Evolutionary conservation across 2,329 filamentous ascomycete species (phyloP), one percentile per base, ranked within the genome.

Genomic region (Alternaria sp.): DNA sequence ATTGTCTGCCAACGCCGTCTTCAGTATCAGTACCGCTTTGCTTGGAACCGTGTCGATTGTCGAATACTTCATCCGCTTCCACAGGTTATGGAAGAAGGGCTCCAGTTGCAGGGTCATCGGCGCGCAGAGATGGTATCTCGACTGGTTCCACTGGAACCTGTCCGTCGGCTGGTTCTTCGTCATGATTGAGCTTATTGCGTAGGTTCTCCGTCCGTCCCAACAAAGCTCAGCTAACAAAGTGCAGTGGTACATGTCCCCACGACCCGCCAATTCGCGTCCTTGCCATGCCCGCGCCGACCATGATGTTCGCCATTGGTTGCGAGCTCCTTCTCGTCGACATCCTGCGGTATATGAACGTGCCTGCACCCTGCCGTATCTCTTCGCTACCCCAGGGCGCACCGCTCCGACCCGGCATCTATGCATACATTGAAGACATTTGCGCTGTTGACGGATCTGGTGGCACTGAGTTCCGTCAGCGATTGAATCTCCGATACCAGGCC

Each of bases 141-240:
- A 87, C 59, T 86, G 81, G 79, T 86, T 87, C 70, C 85, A 87
- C 58, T 86, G 84, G 85, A 86, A 85, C 64, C 81, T 86, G 46
- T 82, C 81, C 3, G 67, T 85, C 3, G 84, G 81, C 12, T 86
- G 85, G 84, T 78, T 86, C 48, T 81, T 85, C 57, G 80, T 87
- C 68, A 86, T 86, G 83, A 79, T 86, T 49, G 84, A 86, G 65
- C 78, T 86, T 22, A 85, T 87, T 64, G 81, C 84, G 79, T 82
- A 76, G 52, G 78, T 75, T 4, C 22, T 32, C 28, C 14, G 2
- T 26, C 11, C 42, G 6, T 47, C 32, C 16, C 14, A 43, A 22
- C 20, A 16, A 30, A 41, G 43, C 36, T 11, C 34, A 49, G n/a
- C 63, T 64, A 67, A 67, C 53, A 36, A 22, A 5, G 9, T 20